A percentile compares a stretch with the other conserved stretches of the same genome.
Conservation (phyloP, 441 rosid genomes). For the Corymbia citriodora region DNA sequence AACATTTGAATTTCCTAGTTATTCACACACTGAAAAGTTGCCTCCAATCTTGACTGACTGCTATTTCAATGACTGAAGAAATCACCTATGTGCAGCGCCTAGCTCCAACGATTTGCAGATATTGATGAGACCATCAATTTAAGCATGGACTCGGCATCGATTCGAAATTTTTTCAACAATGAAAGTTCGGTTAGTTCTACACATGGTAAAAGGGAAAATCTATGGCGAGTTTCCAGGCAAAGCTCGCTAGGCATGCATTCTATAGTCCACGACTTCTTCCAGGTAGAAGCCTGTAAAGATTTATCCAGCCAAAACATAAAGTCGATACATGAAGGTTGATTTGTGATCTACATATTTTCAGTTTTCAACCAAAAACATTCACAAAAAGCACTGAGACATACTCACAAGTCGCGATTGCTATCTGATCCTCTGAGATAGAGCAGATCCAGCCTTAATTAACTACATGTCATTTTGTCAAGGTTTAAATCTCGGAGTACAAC, state of each 20-base stretch:
- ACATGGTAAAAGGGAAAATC: background rate
- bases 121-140: background rate
- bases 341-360: background rate
- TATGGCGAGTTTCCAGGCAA: background rate
- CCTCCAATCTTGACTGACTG: background rate
- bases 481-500: background rate
- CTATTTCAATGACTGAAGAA: background rate
- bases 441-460: background rate
- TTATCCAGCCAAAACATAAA: background rate
- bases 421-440: background rate
- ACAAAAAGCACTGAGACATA: background rate
- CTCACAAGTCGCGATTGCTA: background rate
- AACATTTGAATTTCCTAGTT: background rate
- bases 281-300: background rate
- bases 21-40: background rate
- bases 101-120: background rate
- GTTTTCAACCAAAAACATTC: background rate
- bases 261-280: background rate
- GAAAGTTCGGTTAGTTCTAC: background rate
- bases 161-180: background rate
- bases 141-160: background rate
- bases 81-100: background rate
- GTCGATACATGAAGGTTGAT: background rate
- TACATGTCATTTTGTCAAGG: background rate
- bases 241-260: background rate